Percentiles rank a stretch among this genome's conserved stretches.
Conservation (phyloP, 2,329 filamentous ascomycete genomes). For the Exophiala sp. region DNA sequence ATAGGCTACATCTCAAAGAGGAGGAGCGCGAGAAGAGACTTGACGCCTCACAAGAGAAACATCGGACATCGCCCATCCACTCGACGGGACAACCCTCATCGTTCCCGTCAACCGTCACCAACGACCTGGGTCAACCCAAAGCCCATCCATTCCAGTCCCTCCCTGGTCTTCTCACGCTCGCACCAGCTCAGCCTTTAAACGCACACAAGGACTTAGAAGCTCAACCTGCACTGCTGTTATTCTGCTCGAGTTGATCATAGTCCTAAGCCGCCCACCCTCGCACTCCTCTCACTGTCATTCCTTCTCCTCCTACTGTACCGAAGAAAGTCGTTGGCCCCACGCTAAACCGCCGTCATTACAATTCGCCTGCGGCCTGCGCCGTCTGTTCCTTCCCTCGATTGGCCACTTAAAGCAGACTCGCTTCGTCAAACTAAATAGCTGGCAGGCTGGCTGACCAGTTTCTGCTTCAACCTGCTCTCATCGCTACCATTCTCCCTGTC, state of each 20-base stretch:
- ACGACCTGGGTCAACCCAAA: background rate
- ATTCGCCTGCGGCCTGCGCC: constrained; percentile 7
- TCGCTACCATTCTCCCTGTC: background rate
- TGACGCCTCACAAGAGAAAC: background rate
- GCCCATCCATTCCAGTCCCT: background rate
- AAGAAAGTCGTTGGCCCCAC: background rate
- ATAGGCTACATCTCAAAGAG: background rate
- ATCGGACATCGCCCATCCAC: background rate
- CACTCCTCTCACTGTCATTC: too few relatives aligned
- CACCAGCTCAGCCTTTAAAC: too few relatives aligned
- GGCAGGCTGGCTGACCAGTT: background rate
- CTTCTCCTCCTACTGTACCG: background rate
- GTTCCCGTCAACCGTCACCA: constrained; percentile 1
- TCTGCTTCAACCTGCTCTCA: background rate
- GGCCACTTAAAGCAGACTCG: constrained; percentile 3
- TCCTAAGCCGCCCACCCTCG: background rate
- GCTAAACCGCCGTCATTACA: constrained; percentile 16
- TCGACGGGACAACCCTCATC: background rate
- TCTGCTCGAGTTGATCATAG: too few relatives aligned
- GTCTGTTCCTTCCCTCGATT: constrained; percentile 3
- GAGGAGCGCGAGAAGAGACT: background rate
- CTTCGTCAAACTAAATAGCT: constrained; percentile 4
- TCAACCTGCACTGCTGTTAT: too few relatives aligned
- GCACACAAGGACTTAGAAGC: too few relatives aligned
- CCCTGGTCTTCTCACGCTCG: background rate